A percentile compares a stretch with the other conserved stretches of the same genome.
These are phyloP conservation scores for Oryza nivara DNA, from an alignment of 176 grass and related monocot species.

Conservation along the genomic window DNA sequence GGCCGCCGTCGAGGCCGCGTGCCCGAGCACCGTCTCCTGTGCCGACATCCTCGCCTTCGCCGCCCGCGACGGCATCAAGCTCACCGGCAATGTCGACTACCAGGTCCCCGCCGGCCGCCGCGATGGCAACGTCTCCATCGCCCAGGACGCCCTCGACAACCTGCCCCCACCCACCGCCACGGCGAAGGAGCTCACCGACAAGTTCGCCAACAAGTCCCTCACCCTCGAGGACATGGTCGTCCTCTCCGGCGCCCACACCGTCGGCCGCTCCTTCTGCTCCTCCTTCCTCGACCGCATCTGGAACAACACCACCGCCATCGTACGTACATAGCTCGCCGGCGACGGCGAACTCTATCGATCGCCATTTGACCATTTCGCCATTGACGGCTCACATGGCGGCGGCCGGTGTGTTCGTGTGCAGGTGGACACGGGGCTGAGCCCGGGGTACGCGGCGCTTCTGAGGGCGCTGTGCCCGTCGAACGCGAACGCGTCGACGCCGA, in stretches of 20 bases:
- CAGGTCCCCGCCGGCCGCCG: slow-evolving; percentile 58
- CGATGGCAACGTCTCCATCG: slow-evolving; percentile 41
- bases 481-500: too few relatives aligned
- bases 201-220: slow-evolving; percentile 32
- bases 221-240: slow-evolving; percentile 51
- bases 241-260: slow-evolving; percentile 58
- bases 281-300: slow-evolving; percentile 40
- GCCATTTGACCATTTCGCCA: too few relatives aligned
- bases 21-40: slow-evolving; percentile 63
- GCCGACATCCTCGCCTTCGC: slow-evolving; percentile 72
- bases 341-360: too few relatives aligned
- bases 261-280: slow-evolving; percentile 56
- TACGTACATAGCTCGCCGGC: too few relatives aligned
- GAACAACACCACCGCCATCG: background rate
- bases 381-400: too few relatives aligned
- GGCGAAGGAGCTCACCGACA: slow-evolving; percentile 2
- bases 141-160: slow-evolving; percentile 2
- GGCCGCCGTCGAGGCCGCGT: slow-evolving; percentile 48
- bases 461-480: slow-evolving; percentile 34
- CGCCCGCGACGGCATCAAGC: slow-evolving; percentile 59
- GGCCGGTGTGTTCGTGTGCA: background rate
- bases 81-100: slow-evolving; percentile 64
- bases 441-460: slow-evolving; percentile 53
- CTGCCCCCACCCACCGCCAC: slow-evolving; percentile 24
- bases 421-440: slow-evolving; percentile 45